Evolutionary conservation across 306 rosid genomes (phyloP), one percentile per base, ranked within the genome.

Genomic region (Argentina anserina): DNA sequence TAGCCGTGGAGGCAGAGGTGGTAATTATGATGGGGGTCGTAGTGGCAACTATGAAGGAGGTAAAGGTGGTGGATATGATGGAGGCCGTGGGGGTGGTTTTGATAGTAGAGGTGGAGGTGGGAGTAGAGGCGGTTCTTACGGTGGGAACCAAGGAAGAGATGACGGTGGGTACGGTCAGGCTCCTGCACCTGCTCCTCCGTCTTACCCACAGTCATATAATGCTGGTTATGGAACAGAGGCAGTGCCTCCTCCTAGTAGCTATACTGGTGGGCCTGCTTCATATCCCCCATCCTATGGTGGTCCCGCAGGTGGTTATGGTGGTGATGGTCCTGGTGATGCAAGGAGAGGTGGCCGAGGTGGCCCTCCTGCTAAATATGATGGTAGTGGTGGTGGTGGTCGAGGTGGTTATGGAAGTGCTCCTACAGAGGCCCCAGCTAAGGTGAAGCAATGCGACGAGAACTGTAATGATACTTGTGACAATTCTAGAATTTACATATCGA

Each of bases 401-500:
- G 96, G 92, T 81, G 90, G 98, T 47, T 81, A 82, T 83, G 83
- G 95, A 58, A 87, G 84, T 71, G 80, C 90, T 80, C 76, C 92
- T 62, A 77, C 84, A 0, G 97, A 93, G 72, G n/a, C 91, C 66
- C 73, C 90, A 2, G 84, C 91, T 69, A 81, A 84, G 40, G 91
- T 95, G 86, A 95, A 87, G 91, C 99, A 95, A 86, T 95, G 99
- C 15, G 99, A 95, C 61, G 88, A 82, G 34, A 87, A 84, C 77
- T 95, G 99, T 81, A 93, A 66, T 18, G 99, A 95, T 65, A 41
- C 89, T 7, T 95, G 99, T 81, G 97, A 91, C 86, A 95, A 95
- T 78, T 63, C 97, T 84, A 90, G 99, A 92, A 95, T 95, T 82
- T 95, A 95, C 86, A 87, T 95, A 21, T 95, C 99, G 42, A 95